phyloP scores from a whole-genome alignment of 371 early-diverging fungal species.

The Umbelopsis sp. region DNA sequence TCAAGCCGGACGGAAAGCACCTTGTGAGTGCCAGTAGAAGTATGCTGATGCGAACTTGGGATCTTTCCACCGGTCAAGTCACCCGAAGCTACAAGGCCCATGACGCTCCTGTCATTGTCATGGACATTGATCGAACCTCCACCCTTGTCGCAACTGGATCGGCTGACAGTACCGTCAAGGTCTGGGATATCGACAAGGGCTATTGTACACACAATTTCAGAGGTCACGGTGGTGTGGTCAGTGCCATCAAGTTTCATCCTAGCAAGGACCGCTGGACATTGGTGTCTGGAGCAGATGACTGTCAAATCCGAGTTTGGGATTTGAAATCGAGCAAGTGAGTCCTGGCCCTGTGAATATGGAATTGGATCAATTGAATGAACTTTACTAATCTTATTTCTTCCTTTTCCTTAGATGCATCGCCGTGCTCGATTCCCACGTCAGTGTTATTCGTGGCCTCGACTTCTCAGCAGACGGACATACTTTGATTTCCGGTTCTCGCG shows the following conservation, averaged over 20 bases:
- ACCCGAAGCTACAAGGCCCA: constrained; percentile 82
- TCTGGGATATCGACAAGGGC: constrained; percentile 95
- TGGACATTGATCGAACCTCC: constrained; percentile 88
- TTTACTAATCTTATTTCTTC: constrained; percentile 5
- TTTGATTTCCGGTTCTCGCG: constrained; percentile 92
- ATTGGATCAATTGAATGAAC: neutral
- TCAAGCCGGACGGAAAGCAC: constrained; percentile 78
- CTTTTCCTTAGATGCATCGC: constrained; percentile 60
- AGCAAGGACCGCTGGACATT: constrained; percentile 63
- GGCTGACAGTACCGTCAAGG: constrained; percentile 93
- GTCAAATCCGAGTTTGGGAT: constrained; percentile 90
- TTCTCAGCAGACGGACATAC: constrained; percentile 74
- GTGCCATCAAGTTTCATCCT: constrained; percentile 83
- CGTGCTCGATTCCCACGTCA: constrained; percentile 84
- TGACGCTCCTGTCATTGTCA: constrained; percentile 90
- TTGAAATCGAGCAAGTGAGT: constrained; percentile 67
- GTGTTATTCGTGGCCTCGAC: constrained; percentile 89
- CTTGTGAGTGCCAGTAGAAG: constrained; percentile 84
- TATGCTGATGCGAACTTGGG: constrained; percentile 79
- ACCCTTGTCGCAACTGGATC: constrained; percentile 95
- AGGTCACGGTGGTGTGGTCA: constrained; percentile 91
- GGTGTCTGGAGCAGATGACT: constrained; percentile 89
- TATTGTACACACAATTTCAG: constrained; percentile 94
- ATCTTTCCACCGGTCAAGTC: constrained; percentile 68
- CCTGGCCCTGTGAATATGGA: neutral